Conservation (phyloP, 345 rosid genomes). For the Xanthoceras sorbifolium region DNA sequence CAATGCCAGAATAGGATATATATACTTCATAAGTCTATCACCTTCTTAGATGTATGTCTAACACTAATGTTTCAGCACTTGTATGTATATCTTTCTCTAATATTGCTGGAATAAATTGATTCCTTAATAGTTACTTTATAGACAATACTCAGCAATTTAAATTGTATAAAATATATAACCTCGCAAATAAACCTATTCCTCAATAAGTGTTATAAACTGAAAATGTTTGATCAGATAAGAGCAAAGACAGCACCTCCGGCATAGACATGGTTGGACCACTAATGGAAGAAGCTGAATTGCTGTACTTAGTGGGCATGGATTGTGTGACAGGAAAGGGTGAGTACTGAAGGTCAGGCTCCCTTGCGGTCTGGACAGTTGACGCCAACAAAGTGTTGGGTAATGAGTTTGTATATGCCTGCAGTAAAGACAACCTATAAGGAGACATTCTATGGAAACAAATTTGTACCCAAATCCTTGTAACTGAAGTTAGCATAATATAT, state of each 20-base stretch:
- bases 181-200: background rate
- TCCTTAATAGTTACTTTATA: background rate
- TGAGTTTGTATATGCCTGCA: conserved; percentile 73
- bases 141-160: background rate
- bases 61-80: background rate
- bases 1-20: background rate
- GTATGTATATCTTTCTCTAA: background rate
- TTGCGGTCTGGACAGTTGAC: conserved; percentile 65
- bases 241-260: conserved; percentile 62
- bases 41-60: background rate
- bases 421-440: conserved; percentile 25
- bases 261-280: conserved; percentile 70
- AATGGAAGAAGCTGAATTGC: conserved; percentile 64
- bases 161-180: background rate
- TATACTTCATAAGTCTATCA: background rate
- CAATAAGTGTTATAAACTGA: background rate
- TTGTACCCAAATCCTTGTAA: background rate
- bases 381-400: conserved; percentile 72
- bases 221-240: background rate
- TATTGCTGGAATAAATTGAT: background rate
- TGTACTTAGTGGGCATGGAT: conserved; percentile 64
- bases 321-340: conserved; percentile 76
- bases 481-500: background rate
- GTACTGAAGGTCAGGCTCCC: conserved; percentile 83
- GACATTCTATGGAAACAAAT: background rate